Evolutionary conservation across 1,284 basidiomycete genomes (phyloP).

Genomic region (Apiotrichum gracile): DNA sequence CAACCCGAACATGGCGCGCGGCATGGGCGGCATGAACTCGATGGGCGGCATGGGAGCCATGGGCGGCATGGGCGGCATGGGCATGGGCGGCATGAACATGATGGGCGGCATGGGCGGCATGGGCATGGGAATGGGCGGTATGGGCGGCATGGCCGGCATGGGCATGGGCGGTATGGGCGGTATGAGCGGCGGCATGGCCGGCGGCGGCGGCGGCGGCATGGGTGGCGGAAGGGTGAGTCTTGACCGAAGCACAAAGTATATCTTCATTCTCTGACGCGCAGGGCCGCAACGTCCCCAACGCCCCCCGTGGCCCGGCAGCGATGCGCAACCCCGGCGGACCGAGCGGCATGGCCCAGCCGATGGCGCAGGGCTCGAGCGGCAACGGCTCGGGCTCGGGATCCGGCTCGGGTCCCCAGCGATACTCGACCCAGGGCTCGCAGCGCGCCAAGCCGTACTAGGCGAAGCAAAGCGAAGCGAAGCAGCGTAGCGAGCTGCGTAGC

Average conservation of each 20-base stretch:
- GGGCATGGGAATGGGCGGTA: conserved; percentile 38
- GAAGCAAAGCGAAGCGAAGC: not conserved
- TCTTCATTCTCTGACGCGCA: not conserved
- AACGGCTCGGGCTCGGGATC: conserved; percentile 54
- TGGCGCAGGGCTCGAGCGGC: conserved; percentile 49
- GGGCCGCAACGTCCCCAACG: conserved; percentile 30
- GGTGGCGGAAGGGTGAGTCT: conserved; percentile 23
- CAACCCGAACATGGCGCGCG: conserved; percentile 42
- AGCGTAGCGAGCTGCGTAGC: too few relatives aligned
- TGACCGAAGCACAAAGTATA: not conserved
- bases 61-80: conserved; percentile 51
- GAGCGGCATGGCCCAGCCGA: conserved; percentile 43
- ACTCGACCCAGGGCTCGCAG: conserved; percentile 43
- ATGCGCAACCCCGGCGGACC: conserved; percentile 40
- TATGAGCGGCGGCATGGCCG: conserved; percentile 49
- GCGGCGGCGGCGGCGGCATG: conserved; percentile 37
- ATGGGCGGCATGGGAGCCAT: conserved; percentile 15
- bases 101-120: conserved; percentile 51
- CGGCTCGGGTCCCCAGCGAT: conserved; percentile 62
- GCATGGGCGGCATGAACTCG: conserved; percentile 47
- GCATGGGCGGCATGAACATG: conserved; percentile 46
- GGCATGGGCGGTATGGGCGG: conserved; percentile 49
- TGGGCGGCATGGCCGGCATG: conserved; percentile 53
- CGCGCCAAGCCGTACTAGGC: conserved; percentile 42
- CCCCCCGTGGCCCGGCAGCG: conserved; percentile 48